Evolutionary conservation across 1,284 basidiomycete genomes (phyloP), one percentile per base, ranked within the genome.

Genomic region (Gomphus bonarii): DNA sequence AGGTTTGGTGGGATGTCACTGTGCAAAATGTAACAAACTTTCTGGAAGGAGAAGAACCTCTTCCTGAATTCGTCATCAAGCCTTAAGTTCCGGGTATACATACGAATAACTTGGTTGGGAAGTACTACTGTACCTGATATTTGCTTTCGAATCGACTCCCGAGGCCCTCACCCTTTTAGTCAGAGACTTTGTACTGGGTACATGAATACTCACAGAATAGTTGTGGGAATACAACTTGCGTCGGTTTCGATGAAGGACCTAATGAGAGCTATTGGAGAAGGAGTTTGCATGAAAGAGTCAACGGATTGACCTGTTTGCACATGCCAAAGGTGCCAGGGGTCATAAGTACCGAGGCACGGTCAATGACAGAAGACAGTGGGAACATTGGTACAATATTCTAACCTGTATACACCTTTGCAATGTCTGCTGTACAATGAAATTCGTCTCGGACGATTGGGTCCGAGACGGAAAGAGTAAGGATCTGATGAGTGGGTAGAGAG

Each of bases 341-440:
- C 40, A 28, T 20, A 44, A 46, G 40, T 12, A 33, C 31, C 28
- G 35, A 55, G 54, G 20, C 18, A 40, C 33, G 36, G 47, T 50
- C 55, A 57, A 28, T 51, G 31, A 31, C 42, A 25, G 36, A 40
- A 51, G 28, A 50, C 14, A 50, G 18, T 42, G 18, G 50, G 48
- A 57, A 51, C 52, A 30, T 57, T 57, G 48, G 47, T 57, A 57
- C 55, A 57, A 57, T 57, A 57, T 50, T 57, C 55, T 57, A 57
- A 57, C 55, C 55, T 57, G 55, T 51, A 57, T 50, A 57, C 55
- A 56, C 54, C 54, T 43, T 50, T 50, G 31, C 46, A 57, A 54
- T 31, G 22, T 54, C 42, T 57, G 55, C 55, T 57, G 55, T 57
- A 57, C 55, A 57, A 50, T 42, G 44, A 49, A 46, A n/a, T 22